Conservation (phyloP, 441 rosid genomes). For the Corymbia citriodora region DNA sequence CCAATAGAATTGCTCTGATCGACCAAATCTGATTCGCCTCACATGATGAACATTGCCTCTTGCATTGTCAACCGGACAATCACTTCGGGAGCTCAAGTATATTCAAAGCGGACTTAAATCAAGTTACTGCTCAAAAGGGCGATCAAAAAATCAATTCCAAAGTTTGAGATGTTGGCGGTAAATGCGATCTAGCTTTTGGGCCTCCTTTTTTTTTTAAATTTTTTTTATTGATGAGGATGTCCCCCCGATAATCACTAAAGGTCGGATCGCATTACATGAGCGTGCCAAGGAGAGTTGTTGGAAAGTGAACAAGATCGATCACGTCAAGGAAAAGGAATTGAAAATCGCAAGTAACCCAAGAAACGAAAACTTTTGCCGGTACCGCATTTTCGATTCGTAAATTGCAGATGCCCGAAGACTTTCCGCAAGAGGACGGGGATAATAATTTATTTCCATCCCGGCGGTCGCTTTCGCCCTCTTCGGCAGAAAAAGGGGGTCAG, state of each 20-base stretch:
- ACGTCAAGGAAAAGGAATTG: neutral
- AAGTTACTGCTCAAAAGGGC: neutral
- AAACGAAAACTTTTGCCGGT: neutral
- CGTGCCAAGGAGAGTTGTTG: neutral
- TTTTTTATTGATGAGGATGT: neutral
- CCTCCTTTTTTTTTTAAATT: too few relatives aligned
- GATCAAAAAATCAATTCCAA: neutral
- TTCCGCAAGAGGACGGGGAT: neutral
- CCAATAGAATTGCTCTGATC: neutral
- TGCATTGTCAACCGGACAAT: neutral
- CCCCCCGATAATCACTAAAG: neutral
- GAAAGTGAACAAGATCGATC: neutral
- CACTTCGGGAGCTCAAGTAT: neutral
- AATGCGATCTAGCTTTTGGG: neutral
- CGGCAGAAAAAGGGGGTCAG: neutral
- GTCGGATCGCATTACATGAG: neutral
- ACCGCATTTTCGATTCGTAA: neutral
- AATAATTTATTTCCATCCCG: neutral
- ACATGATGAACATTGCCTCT: neutral
- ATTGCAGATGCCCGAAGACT: neutral
- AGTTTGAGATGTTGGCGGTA: too few relatives aligned
- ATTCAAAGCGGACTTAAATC: neutral
- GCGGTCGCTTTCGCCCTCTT: neutral
- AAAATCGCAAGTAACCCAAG: neutral
- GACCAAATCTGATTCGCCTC: neutral